Base-by-base conservation (phyloP, 345 rosid species). In the Corymbia maculata region DNA sequence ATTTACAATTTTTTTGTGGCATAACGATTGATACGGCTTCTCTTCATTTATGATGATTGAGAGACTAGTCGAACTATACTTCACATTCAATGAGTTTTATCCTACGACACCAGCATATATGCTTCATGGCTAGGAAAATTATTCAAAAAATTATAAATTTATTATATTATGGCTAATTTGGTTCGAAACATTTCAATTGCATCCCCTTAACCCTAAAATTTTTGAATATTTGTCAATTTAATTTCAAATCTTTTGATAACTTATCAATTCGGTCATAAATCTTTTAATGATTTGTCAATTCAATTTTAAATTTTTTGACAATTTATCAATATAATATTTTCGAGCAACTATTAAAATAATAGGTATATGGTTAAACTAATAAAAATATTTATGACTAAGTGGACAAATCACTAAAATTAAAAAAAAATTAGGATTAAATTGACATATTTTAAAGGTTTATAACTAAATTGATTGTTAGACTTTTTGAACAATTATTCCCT, bases 251-350 rank as follows among this genome's bases (percentile, higher is more conserved):
- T 36, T 36, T 36, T 36, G 42, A 36, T 36, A 36, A 36, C 4
- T 36, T 36, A 2, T 36, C 8, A 55, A 55, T 55, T 55, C 10
- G 21, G 1, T 55, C 0, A 5, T 0, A 9, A 55, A 22, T 55
- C 0, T 55, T 55, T 55, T 55, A 55, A 55, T 9, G 28, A 55
- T 55, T 55, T 22, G 3, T 1, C 13, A 55, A 55, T 55, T 55
- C 10, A 55, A 1, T 55, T 0, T 5, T 0, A 9, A 55, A 22
- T 21, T 0, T 55, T 55, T 55, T 55, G 12, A 55, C 0, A 12
- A 55, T 22, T 55, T 55, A 12, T 21, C 6, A 0, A 55, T 55
- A 21, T 22, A 55, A 0, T 55, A 9, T 2, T 55, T 55, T 21
- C 61, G 21, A 26, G 9, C 28, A 0, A 55, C 6, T 21, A 22